These are phyloP conservation scores for Fraxinus platypoda DNA, from an alignment of 305 asterid genomes.

Conservation along the genomic window DNA sequence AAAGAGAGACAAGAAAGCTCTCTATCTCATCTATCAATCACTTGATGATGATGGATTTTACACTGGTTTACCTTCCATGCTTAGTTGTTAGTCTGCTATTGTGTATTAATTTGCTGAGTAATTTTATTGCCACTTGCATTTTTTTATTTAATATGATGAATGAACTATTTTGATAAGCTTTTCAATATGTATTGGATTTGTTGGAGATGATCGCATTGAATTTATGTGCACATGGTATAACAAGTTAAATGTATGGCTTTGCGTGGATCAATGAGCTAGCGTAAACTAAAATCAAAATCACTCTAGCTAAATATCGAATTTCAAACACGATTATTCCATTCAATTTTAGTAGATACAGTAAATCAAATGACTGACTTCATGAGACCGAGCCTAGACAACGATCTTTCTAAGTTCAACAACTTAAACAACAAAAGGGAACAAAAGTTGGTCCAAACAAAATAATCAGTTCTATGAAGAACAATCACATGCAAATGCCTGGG, in stretches of 20 bases:
- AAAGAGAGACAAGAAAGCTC: background rate
- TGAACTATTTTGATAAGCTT: background rate
- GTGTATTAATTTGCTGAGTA: background rate
- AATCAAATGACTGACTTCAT: background rate
- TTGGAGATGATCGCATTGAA: background rate
- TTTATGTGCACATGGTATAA: background rate
- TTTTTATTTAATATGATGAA: too few species aligned
- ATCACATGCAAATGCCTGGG: background rate
- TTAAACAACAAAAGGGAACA: background rate
- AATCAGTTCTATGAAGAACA: background rate
- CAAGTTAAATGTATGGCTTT: background rate
- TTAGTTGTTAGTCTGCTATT: background rate
- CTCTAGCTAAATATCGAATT: background rate
- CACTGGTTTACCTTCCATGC: background rate
- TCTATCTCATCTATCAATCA: background rate
- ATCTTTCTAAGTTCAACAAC: too few species aligned
- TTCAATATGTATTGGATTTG: background rate
- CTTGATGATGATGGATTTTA: background rate
- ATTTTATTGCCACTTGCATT: background rate
- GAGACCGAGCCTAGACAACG: background rate
- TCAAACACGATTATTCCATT: background rate
- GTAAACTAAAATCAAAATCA: background rate
- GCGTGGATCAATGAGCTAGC: background rate
- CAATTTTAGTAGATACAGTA: background rate
- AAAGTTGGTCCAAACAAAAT: background rate